Evolutionary conservation across 1,139 yeast genomes (phyloP).

Genomic region (Candida labiduridarum): DNA sequence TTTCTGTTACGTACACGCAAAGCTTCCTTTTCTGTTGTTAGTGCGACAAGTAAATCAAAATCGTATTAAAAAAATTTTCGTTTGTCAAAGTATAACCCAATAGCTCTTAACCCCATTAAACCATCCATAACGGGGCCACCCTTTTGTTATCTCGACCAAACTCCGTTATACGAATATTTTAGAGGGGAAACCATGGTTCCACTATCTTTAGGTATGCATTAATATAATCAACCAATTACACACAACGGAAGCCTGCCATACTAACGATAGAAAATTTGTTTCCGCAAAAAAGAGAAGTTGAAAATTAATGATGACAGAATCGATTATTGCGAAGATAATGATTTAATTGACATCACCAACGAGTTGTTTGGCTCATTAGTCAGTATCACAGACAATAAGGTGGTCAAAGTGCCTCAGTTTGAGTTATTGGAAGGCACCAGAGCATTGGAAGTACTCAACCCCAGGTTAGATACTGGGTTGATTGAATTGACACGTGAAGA

Average conservation of each 20-base stretch:
- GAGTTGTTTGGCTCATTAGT: conserved; percentile 34
- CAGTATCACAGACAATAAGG: conserved; percentile 37
- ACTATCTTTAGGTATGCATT: conserved; percentile 12
- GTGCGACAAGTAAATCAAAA: neutral
- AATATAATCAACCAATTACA: neutral
- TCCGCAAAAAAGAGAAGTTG: conserved; percentile 1
- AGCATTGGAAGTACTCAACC: conserved; percentile 66
- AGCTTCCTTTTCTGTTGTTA: neutral
- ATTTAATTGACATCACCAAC: conserved; percentile 48
- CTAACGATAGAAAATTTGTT: conserved; percentile 5
- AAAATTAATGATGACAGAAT: conserved; percentile 5
- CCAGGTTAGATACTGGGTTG: conserved; percentile 65
- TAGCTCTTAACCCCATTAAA: neutral
- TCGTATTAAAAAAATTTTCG: neutral
- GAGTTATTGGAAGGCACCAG: conserved; percentile 73
- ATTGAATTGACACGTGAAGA: conserved; percentile 47
- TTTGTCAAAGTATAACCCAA: neutral
- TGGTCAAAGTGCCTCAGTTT: conserved; percentile 56
- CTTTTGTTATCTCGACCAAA: neutral
- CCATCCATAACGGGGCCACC: too few species aligned
- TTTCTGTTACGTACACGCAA: neutral
- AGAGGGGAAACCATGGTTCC: conserved; percentile 5
- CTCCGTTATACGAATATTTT: neutral
- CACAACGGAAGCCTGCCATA: neutral
- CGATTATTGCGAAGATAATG: conserved; percentile 12